Conservation (phyloP, 23 red algal genomes). For the Cyanidioschyzon merolae region DNA sequence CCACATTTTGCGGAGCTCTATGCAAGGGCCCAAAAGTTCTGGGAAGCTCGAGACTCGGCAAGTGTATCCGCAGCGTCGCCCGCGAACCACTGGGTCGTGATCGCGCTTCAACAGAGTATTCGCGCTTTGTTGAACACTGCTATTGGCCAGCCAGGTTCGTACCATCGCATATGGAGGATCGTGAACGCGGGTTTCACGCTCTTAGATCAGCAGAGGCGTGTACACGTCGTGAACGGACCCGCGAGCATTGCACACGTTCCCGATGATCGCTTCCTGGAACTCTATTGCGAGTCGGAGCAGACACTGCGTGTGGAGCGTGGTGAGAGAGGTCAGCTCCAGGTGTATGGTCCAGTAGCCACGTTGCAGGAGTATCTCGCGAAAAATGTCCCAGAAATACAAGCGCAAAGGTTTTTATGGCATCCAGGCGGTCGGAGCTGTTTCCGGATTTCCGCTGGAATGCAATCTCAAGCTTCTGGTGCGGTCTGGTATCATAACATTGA, state of each 20-base stretch:
- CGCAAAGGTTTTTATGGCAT: not conserved
- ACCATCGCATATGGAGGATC: not conserved
- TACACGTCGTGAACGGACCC: conserved; percentile 4
- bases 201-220: not conserved
- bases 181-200: not conserved
- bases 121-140: not conserved
- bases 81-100: conserved; percentile 11
- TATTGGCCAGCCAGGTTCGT: not conserved
- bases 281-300: not conserved
- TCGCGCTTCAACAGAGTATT: not conserved
- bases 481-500: not conserved
- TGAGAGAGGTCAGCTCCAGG: not conserved
- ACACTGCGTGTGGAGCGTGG: not conserved
- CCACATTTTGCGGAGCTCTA: not conserved
- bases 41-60: not conserved
- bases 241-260: not conserved
- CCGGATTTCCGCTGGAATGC: not conserved
- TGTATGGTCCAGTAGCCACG: not conserved
- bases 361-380: not conserved
- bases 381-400: not conserved
- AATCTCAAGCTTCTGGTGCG: not conserved
- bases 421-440: conserved; percentile 7
- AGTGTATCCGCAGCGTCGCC: not conserved
- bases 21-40: not conserved
- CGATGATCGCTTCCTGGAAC: not conserved